phyloP scores from a whole-genome alignment of 2,329 filamentous ascomycete species.

The Catunica adiposa region DNA sequence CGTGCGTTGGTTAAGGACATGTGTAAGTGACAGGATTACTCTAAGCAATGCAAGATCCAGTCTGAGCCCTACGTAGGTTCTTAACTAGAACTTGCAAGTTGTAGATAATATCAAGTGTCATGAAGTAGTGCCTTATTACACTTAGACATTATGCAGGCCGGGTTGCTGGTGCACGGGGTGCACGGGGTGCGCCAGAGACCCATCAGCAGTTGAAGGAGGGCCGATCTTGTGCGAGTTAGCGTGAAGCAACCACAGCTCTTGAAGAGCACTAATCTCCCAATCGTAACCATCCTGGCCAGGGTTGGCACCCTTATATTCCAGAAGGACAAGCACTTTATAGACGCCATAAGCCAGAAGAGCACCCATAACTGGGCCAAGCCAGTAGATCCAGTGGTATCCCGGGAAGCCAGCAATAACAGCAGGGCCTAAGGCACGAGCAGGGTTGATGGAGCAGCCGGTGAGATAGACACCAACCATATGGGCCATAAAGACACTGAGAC shows the following conservation, averaged over 20 bases:
- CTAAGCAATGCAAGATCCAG: not conserved
- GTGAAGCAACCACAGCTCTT: constrained; percentile 11
- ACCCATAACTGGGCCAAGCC: constrained; percentile 36
- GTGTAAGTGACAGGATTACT: not conserved
- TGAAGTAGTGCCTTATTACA: constrained; percentile 14
- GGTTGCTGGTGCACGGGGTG: not conserved
- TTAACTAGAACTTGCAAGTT: too few species aligned
- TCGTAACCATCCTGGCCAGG: constrained; percentile 30
- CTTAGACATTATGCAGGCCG: constrained; percentile 10
- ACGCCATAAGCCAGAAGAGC: constrained; percentile 31
- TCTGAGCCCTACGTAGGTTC: not conserved
- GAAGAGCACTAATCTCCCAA: constrained; percentile 16
- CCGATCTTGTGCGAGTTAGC: constrained; percentile 8
- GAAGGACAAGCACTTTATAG: constrained; percentile 33
- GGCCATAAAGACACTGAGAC: constrained; percentile 49
- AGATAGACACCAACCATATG: constrained; percentile 30
- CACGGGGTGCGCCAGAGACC: constrained; percentile 6
- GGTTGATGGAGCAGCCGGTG: constrained; percentile 34
- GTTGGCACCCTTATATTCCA: constrained; percentile 36
- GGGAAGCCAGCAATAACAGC: constrained; percentile 28
- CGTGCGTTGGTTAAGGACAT: not conserved
- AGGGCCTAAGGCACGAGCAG: constrained; percentile 34
- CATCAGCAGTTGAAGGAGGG: constrained; percentile 12
- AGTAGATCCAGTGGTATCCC: constrained; percentile 38
- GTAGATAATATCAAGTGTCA: too few species aligned